Evolutionary conservation across 352 stramenopile species (phyloP), one percentile per base, ranked within the genome.

Genomic region (Pythium insidiosum): DNA sequence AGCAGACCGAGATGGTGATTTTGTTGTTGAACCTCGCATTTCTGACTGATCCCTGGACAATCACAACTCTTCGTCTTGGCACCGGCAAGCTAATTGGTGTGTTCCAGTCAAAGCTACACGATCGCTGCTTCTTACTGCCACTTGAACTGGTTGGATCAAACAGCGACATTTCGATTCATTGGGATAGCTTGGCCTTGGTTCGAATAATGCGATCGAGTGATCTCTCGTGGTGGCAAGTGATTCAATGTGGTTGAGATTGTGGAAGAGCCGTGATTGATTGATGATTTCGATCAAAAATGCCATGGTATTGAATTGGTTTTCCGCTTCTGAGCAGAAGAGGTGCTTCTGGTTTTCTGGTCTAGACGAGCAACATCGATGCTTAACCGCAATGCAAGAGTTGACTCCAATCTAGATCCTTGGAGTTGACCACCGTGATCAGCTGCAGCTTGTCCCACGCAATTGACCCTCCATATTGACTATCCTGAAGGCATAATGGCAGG

Each of bases 21-120:
- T 52, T 39, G 20, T 30, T 53, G 30, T 21, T 53, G 21, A 53
- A 53, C 38, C 22, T 53, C 5, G 46, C 28, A 1, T 30, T 38
- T 11, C 41, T 53, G 37, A 53, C 46, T 5, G 46, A 53, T 22
- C 46, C 46, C 5, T 15, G 46, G 4, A 47, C 38, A 38, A 47
- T 46, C 29, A n/a, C 35, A 1, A 28, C 37, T 5, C 23, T 53
- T 6, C 38, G 46, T 4, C n/a, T 46, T 6, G 13, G 46, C 15
- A 9, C 11, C 7, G 38, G 46, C 0, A 16, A 6, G 1, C 18
- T 42, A 3, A n/a, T 53, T 13, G 28, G 10, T 11, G 11, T 47
- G 20, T 47, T 44, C 21, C n/a, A 21, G 22, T 35, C 29, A 1
- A 30, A 5, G 5, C 3, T 22, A 4, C 19, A 33, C 6, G n/a